These are phyloP conservation scores for Nelumbo lutea DNA, from an alignment of 164 flowering plant genomes.

Conservation along the genomic window DNA sequence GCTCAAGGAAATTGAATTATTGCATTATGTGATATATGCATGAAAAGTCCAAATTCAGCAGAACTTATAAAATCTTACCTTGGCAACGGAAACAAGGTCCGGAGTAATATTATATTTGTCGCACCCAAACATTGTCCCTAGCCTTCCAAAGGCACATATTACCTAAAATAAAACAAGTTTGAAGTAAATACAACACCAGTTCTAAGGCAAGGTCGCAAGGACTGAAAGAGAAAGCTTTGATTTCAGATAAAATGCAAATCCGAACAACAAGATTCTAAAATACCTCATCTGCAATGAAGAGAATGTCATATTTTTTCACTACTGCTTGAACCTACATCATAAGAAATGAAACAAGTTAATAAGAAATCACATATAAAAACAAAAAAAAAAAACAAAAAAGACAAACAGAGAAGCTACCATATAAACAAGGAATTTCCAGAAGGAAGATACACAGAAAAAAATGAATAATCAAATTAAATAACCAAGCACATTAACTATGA, in stretches of 20 bases:
- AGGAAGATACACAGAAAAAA: neutral
- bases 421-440: neutral
- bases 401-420: neutral
- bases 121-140: constrained; percentile 94
- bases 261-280: neutral
- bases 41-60: neutral
- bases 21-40: neutral
- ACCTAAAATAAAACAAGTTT: constrained; percentile 36
- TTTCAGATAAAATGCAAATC: constrained; percentile 1
- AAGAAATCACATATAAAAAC: neutral
- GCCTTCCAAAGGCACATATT: constrained; percentile 96
- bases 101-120: constrained; percentile 93
- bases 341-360: neutral
- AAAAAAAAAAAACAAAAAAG: neutral
- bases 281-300: constrained; percentile 96
- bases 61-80: constrained; percentile 38
- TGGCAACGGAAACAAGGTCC: constrained; percentile 90
- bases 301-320: constrained; percentile 85
- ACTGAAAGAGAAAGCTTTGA: neutral
- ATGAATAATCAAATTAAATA: neutral
- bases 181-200: neutral
- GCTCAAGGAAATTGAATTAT: neutral
- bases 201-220: neutral
- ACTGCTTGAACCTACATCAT: constrained; percentile 78
- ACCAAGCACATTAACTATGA: neutral